Evolutionary conservation across 2,329 filamentous ascomycete species (phyloP).

Genomic region (Calonectria ilicicola): DNA sequence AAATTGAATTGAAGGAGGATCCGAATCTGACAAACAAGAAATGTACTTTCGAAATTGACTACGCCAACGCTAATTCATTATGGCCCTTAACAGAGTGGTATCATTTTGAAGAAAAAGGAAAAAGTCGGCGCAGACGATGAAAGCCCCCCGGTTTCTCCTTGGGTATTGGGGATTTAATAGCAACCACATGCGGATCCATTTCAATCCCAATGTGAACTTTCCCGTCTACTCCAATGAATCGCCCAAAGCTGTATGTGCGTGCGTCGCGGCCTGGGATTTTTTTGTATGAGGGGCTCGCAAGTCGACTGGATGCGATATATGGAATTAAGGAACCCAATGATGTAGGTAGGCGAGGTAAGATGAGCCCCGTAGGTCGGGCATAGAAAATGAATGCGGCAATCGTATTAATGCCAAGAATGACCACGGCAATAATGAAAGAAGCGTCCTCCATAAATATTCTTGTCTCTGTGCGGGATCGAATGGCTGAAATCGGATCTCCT

Average conservation of each 20-base stretch:
- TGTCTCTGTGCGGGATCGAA: conserved; percentile 41
- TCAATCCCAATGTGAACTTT: conserved; percentile 65
- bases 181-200: conserved; percentile 56
- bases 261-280: neutral
- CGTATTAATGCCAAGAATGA: conserved; percentile 57
- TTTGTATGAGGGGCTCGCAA: conserved; percentile 13
- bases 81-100: neutral
- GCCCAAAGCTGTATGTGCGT: conserved; percentile 60
- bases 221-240: conserved; percentile 61
- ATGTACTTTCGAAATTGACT: neutral
- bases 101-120: neutral
- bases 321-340: conserved; percentile 61
- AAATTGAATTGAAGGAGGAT: too few species aligned
- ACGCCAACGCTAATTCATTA: neutral
- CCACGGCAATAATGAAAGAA: conserved; percentile 59
- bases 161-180: conserved; percentile 24
- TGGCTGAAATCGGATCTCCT: conserved; percentile 19
- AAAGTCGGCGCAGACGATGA: neutral
- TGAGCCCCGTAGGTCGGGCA: conserved; percentile 49
- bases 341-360: conserved; percentile 64
- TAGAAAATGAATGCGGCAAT: conserved; percentile 59
- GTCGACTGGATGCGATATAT: conserved; percentile 60
- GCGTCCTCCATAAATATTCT: conserved; percentile 62
- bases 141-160: neutral
- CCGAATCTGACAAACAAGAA: too few species aligned